A percentile compares a stretch with the other conserved stretches of the same genome.
These are phyloP conservation scores for Onygena corvina DNA, from an alignment of 2,329 filamentous ascomycete genomes.

Conservation along the genomic window DNA sequence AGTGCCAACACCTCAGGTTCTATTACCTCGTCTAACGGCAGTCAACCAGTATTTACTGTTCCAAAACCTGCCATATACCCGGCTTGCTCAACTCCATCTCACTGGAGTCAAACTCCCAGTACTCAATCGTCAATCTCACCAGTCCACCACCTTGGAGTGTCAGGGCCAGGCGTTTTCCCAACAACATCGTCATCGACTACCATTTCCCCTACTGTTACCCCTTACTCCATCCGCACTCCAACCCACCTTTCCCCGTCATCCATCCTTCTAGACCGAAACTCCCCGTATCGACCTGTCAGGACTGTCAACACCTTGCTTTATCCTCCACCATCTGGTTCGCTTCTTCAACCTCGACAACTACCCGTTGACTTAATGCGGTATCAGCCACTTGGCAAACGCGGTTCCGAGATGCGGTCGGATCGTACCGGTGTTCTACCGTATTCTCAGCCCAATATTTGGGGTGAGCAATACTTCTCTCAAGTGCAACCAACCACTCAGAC, in stretches of 20 bases:
- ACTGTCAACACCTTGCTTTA: constrained; percentile 84
- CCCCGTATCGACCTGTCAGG: constrained; percentile 83
- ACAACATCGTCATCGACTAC: constrained; percentile 37
- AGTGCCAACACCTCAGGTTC: constrained; percentile 27
- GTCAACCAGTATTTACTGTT: not conserved
- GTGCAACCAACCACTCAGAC: not conserved
- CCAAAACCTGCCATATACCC: not conserved
- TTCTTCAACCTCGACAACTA: constrained; percentile 58
- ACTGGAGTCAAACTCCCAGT: not conserved
- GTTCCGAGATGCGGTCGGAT: constrained; percentile 44
- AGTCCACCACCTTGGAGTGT: constrained; percentile 18
- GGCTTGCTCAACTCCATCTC: not conserved
- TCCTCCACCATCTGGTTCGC: constrained; percentile 66
- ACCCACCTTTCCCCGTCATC: constrained; percentile 73
- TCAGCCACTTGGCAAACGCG: constrained; percentile 59
- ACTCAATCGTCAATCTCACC: constrained; percentile 20
- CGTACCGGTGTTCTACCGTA: constrained; percentile 56
- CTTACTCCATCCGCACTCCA: constrained; percentile 47
- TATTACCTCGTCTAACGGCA: constrained; percentile 13
- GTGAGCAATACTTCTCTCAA: constrained; percentile 22
- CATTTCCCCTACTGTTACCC: constrained; percentile 58
- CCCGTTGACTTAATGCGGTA: constrained; percentile 69
- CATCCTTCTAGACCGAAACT: constrained; percentile 76
- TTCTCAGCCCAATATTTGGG: constrained; percentile 33
- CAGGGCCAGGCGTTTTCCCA: constrained; percentile 37